Conservation (phyloP, 305 asterid species). For the Plantago coronopus region DNA sequence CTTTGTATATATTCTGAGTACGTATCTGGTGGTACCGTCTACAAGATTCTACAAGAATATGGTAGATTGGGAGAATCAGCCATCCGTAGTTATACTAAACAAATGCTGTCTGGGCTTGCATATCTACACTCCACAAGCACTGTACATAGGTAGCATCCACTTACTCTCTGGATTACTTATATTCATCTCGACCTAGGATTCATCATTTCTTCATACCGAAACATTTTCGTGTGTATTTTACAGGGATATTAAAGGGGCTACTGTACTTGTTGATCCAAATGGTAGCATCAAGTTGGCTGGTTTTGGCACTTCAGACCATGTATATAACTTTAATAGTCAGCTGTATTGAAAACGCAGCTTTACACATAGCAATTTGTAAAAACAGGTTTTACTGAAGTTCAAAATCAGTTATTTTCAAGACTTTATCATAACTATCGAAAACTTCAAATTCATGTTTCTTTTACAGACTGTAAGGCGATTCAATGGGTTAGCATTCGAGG, state of each 20-base stretch:
- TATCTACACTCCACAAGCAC: conserved; percentile 79
- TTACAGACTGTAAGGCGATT: conserved; percentile 79
- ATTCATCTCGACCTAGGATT: conserved; percentile 18
- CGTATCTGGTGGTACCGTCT: conserved; percentile 95
- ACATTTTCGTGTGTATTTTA: conserved; percentile 12
- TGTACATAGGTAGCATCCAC: conserved; percentile 72
- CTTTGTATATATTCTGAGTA: conserved; percentile 85
- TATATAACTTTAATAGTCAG: conserved; percentile 37
- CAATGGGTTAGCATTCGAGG: conserved; percentile 75
- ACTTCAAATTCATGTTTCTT: not conserved
- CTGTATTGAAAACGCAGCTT: no score
- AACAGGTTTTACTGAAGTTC: no score
- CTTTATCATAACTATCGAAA: no score
- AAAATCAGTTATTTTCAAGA: no score
- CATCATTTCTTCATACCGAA: conserved; percentile 12
- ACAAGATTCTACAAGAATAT: conserved; percentile 85
- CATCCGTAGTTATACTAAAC: conserved; percentile 87
- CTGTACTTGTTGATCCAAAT: conserved; percentile 92
- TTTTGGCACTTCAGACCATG: conserved; percentile 98
- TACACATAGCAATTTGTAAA: no score
- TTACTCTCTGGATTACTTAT: no score
- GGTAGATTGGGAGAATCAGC: conserved; percentile 88
- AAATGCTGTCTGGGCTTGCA: conserved; percentile 93
- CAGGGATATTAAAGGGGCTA: conserved; percentile 99
- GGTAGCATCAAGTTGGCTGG: conserved; percentile 94